A percentile compares a stretch with the other conserved stretches of the same genome.
Evolutionary conservation across 2,329 filamentous ascomycete genomes (phyloP).

Genomic region (Ceratocystis cacaofunesta): DNA sequence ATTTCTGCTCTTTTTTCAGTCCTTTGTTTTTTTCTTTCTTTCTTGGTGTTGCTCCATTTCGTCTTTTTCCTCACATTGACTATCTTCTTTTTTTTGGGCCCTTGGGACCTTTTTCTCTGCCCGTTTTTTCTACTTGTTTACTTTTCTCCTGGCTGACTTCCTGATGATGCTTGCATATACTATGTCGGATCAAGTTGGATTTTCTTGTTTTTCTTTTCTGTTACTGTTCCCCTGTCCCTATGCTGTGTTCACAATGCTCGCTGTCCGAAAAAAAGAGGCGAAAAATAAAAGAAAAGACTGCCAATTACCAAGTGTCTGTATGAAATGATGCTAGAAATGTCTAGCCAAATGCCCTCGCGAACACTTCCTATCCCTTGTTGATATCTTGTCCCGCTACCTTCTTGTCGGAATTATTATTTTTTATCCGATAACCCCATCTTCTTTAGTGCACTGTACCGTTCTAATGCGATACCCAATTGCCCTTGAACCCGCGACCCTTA

Average conservation of each 20-base stretch:
- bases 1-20: background rate
- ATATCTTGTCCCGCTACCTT: no score
- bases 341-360: background rate
- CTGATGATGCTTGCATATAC: no score
- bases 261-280: background rate
- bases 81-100: background rate
- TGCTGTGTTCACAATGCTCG: background rate
- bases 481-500: slow-evolving; percentile 19
- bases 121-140: background rate
- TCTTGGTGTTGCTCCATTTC: background rate
- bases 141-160: no score
- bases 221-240: background rate
- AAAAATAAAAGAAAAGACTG: background rate
- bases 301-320: no score
- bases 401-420: background rate
- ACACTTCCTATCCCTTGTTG: background rate
- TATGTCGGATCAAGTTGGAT: no score
- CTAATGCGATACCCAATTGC: background rate
- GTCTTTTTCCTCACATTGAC: background rate
- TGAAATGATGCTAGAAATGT: background rate
- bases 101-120: background rate
- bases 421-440: background rate
- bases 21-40: background rate
- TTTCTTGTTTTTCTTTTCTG: no score
- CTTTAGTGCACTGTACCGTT: background rate